Base-by-base conservation (phyloP, 768 basidiomycete genomes). In the Auricularia sp. region DNA sequence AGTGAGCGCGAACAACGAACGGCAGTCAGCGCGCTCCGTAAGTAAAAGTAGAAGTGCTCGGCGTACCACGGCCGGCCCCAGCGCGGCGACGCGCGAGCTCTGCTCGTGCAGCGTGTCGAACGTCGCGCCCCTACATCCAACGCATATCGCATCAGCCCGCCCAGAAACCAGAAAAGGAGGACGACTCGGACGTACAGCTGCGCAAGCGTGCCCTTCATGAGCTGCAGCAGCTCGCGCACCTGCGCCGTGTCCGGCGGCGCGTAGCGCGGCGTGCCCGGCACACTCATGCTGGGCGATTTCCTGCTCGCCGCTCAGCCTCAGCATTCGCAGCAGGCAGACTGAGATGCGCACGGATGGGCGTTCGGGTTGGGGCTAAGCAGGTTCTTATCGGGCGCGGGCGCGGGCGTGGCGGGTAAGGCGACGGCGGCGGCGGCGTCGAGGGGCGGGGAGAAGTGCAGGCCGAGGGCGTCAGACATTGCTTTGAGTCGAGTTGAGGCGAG, bases 41-140 rank as follows among this genome's bases (percentile, higher is more conserved):
- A 18, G 47, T 21, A 21, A 0, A 18, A 10, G 43, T 10, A 11
- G 43, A 2, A 44, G 11, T 0, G 43, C 29, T 29, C 0, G 2
- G 29, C 47, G 11, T 18, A 77, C 77, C 66, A 71, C 68, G 18
- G 69, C 66, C 3, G 74, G 74, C 0, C 72, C 70, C 3, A 76
- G 51, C n/a, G 64, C 44, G 6, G 69, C 68, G 7, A 79, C 68
- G 62, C 67, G 67, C 6, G 68, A 67, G 3, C 74, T 72, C 64
- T 75, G 73, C 35, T 72, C 71, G 53, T 75, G 74, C 64, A 78
- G 65, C 7, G 65, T 67, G 2, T 64, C 66, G 62, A 79, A 74
- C 11, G 71, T 72, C 21, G 64, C 65, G 8, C 72, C 75, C 11
- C 77, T 78, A 12, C 53, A 42, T 14, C n/a, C n/a, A n/a, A n/a